Base-by-base conservation (phyloP, 805 yeast species). In the Starmera dryadoides region DNA sequence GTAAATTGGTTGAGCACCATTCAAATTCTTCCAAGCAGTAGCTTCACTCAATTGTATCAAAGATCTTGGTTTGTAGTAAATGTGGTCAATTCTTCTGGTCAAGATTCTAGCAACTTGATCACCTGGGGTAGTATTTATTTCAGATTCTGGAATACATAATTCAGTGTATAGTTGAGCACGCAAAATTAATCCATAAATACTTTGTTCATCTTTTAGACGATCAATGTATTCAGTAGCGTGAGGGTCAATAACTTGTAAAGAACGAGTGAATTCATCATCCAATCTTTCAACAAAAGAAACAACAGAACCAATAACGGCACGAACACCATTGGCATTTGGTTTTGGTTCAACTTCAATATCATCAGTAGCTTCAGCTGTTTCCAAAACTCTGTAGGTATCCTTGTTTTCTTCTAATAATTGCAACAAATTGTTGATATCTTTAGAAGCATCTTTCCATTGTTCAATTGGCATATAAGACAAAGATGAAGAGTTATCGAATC, bases 181-280 rank as follows among this genome's bases (percentile, higher is more conserved):
- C 44, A 93, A 74, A 45, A 93, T 73, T 58, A 86, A 70, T 40
- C 72, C 70, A 68, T 88, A 91, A 40, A 93, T 71, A 30, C 65
- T 64, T 45, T 79, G 72, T 67, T 93, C 98, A 62, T 89, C 96
- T 62, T 81, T 82, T 58, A 93, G 75, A 61, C 98, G 79, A 49
- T 82, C 85, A 49, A 93, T 75, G 63, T 91, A 93, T 63, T 93
- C 98, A 42, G 86, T 81, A 19, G 97, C 84, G 60, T 93, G 97
- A 34, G 97, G 96, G 62, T 93, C 98, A 54, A 87, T 81, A 49
- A 77, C 77, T 59, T 89, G 88, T 53, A 93, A 73, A 35, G 95
- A 86, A 50, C 82, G 79, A 45, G 85, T 84, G 55, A 89, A 82
- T 68, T 93, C 99, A 56, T 91, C 98, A 58, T 88, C 96, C 46